These are phyloP conservation scores for Colletotrichum coccodes DNA, from an alignment of 2,329 filamentous ascomycete genomes.

Conservation along the genomic window DNA sequence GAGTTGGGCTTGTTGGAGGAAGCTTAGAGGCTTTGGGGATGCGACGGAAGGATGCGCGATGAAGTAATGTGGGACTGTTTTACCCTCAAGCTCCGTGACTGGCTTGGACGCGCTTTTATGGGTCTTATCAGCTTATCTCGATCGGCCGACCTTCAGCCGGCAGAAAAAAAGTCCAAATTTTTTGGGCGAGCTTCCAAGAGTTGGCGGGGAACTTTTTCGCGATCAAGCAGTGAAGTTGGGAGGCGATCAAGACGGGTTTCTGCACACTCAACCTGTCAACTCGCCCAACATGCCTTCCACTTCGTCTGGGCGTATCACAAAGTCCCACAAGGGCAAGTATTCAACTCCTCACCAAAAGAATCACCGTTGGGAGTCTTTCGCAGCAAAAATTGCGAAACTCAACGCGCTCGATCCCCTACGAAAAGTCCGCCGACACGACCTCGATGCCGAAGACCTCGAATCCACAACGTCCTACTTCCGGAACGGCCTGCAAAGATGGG, in stretches of 20 bases:
- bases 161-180: constrained; percentile 36
- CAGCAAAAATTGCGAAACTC: constrained; percentile 87
- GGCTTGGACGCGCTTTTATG: background rate
- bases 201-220: constrained; percentile 32
- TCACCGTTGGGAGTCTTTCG: constrained; percentile 92
- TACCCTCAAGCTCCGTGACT: constrained; percentile 6
- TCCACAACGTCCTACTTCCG: constrained; percentile 88
- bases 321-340: constrained; percentile 76
- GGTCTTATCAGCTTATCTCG: constrained; percentile 34
- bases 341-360: constrained; percentile 81
- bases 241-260: constrained; percentile 29
- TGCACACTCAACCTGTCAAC: constrained; percentile 23
- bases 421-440: constrained; percentile 84
- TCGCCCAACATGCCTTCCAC: constrained; percentile 67
- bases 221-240: constrained; percentile 34
- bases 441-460: constrained; percentile 81
- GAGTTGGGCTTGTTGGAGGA: constrained; percentile 9
- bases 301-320: constrained; percentile 73
- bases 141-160: constrained; percentile 18
- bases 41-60: constrained; percentile 27
- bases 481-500: constrained; percentile 86
- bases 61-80: constrained; percentile 15
- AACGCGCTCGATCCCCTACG: constrained; percentile 92
- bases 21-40: constrained; percentile 21
- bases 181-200: constrained; percentile 22